phyloP scores from a whole-genome alignment of 2,329 filamentous ascomycete genomes.

The Colletotrichum chlorophyti region DNA sequence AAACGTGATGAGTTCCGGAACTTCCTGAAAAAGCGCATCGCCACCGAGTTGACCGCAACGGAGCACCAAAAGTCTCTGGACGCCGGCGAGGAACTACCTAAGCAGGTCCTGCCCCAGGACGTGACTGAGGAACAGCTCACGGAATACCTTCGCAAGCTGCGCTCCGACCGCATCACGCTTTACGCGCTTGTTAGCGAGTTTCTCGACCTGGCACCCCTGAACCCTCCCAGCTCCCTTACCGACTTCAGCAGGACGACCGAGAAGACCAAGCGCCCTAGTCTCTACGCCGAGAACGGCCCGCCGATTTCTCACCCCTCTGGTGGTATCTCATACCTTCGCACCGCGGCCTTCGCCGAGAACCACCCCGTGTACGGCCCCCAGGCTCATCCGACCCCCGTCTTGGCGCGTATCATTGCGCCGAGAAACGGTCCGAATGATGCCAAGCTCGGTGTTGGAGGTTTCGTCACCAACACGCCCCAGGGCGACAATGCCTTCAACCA shows the following conservation, averaged over 20 bases:
- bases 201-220: slow-evolving; percentile 65
- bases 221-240: slow-evolving; percentile 37
- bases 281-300: slow-evolving; percentile 61
- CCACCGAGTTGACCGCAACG: slow-evolving; percentile 50
- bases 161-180: slow-evolving; percentile 56
- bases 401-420: slow-evolving; percentile 58
- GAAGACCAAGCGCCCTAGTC: slow-evolving; percentile 38
- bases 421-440: slow-evolving; percentile 41
- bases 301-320: slow-evolving; percentile 68
- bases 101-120: slow-evolving; percentile 40
- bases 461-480: slow-evolving; percentile 51
- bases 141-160: slow-evolving; percentile 59
- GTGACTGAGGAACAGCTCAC: slow-evolving; percentile 59
- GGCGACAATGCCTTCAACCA: slow-evolving; percentile 52
- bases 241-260: slow-evolving; percentile 34
- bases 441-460: slow-evolving; percentile 62
- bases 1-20: slow-evolving; percentile 61
- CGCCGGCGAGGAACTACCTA: slow-evolving; percentile 38
- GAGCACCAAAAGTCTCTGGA: slow-evolving; percentile 47
- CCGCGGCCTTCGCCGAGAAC: slow-evolving; percentile 61
- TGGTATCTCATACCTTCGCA: slow-evolving; percentile 67
- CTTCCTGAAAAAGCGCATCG: slow-evolving; percentile 58
- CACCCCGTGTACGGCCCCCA: slow-evolving; percentile 69
- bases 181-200: slow-evolving; percentile 65
- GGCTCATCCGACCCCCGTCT: slow-evolving; percentile 52